Percentiles rank a stretch among this genome's conserved stretches.
phyloP scores from a whole-genome alignment of 2,329 filamentous ascomycete genomes.

The Zalaria sp. region DNA sequence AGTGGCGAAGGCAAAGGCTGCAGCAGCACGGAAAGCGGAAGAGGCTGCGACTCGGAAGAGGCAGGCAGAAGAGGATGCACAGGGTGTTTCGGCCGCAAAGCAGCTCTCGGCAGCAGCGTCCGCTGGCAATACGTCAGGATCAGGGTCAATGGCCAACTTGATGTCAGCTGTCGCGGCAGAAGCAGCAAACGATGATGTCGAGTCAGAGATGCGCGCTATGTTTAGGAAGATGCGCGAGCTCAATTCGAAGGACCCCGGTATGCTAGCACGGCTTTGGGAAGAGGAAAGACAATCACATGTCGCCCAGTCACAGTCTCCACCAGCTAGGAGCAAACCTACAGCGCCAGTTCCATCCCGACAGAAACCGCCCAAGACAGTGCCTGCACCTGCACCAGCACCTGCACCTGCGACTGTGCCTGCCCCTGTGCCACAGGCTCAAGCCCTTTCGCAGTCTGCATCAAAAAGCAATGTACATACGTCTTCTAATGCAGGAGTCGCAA shows the following conservation, averaged over 20 bases:
- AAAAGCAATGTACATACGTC: neutral
- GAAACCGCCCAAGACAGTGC: neutral
- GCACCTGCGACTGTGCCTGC: neutral
- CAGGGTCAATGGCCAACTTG: slow-evolving; percentile 6
- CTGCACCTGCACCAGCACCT: neutral
- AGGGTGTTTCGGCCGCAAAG: slow-evolving; percentile 1
- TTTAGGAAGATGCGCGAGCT: slow-evolving; percentile 45
- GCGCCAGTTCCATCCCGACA: neutral
- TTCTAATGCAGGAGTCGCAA: neutral
- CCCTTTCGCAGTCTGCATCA: neutral
- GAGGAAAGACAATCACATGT: slow-evolving; percentile 30
- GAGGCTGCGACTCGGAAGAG: slow-evolving; percentile 9
- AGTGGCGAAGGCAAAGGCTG: slow-evolving; percentile 6
- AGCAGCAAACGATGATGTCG: slow-evolving; percentile 22
- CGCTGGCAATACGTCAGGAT: slow-evolving; percentile 10
- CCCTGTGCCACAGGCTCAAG: neutral
- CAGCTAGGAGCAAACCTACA: neutral
- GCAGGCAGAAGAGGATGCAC: slow-evolving; percentile 8
- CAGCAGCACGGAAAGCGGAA: slow-evolving; percentile 13
- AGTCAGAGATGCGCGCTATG: slow-evolving; percentile 38
- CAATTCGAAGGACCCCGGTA: slow-evolving; percentile 38
- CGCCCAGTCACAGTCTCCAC: neutral
- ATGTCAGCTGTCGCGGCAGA: slow-evolving; percentile 4
- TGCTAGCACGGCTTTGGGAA: slow-evolving; percentile 43
- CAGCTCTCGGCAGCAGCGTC: slow-evolving; percentile 2